phyloP scores from a whole-genome alignment of 768 basidiomycete genomes.

The Suillus ampliporus region DNA sequence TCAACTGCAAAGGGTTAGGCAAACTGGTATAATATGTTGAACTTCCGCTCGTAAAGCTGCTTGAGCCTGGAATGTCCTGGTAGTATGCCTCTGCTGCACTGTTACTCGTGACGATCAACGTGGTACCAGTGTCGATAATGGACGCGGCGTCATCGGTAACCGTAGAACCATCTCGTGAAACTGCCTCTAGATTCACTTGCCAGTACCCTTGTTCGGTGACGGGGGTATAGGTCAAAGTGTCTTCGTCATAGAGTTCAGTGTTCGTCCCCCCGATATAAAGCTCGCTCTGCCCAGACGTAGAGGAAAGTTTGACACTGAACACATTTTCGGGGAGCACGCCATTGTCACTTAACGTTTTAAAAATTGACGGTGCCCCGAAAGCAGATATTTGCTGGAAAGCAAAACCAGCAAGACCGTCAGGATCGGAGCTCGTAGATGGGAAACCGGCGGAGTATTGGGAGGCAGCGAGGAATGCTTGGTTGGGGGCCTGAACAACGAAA shows the following conservation, averaged over 20 bases:
- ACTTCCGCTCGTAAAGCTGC: background rate
- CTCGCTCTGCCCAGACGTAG: conserved; percentile 47
- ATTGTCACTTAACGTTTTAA: conserved; percentile 50
- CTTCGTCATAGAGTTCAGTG: conserved; percentile 48
- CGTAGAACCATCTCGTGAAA: conserved; percentile 24
- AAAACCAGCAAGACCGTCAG: conserved; percentile 52
- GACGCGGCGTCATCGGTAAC: conserved; percentile 32
- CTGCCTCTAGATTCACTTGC: conserved; percentile 42
- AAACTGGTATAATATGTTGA: conserved; percentile 5
- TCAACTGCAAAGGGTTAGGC: background rate
- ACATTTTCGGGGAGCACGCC: conserved; percentile 38
- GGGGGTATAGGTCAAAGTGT: conserved; percentile 42
- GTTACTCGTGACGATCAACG: conserved; percentile 34
- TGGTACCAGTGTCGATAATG: conserved; percentile 43
- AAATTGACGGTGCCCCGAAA: conserved; percentile 42
- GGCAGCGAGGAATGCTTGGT: conserved; percentile 54
- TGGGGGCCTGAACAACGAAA: conserved; percentile 31
- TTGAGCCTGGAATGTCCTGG: conserved; percentile 35
- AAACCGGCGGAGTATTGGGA: conserved; percentile 42
- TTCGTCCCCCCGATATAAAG: conserved; percentile 65
- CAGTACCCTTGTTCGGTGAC: conserved; percentile 43
- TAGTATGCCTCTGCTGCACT: conserved; percentile 36
- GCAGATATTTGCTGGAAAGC: conserved; percentile 46
- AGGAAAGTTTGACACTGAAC: conserved; percentile 56
- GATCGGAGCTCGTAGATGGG: conserved; percentile 24